A percentile compares a stretch with the other conserved stretches of the same genome.
Conservation (phyloP, 768 basidiomycete genomes). For the Rubroboletus satanas region DNA sequence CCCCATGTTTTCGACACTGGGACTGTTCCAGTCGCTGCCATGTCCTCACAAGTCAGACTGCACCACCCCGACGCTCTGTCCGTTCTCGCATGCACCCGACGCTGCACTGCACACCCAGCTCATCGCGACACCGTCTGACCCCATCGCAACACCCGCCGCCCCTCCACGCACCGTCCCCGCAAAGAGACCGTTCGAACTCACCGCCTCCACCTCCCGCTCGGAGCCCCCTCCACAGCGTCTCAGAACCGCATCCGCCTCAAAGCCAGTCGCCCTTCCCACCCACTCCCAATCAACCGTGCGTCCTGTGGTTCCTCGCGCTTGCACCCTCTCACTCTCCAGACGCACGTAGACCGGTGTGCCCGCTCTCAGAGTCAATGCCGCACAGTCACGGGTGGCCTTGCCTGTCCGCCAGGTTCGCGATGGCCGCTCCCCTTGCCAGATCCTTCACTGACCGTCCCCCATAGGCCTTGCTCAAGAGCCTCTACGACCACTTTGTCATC, state of each 20-base stretch:
- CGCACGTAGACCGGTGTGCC: constrained; percentile 54
- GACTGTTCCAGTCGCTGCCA: constrained; percentile 52
- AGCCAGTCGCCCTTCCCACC: constrained; percentile 42
- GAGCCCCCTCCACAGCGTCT: constrained; percentile 68
- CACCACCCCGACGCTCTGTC: constrained; percentile 45
- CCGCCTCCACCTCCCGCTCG: constrained; percentile 15
- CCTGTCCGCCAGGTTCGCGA: constrained; percentile 66
- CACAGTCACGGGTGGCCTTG: constrained; percentile 66
- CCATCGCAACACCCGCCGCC: neutral
- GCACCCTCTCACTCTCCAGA: neutral
- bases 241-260: constrained; percentile 44
- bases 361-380: constrained; percentile 60
- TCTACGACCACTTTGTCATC: constrained; percentile 69
- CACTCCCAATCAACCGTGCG: constrained; percentile 34
- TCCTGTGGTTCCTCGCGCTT: neutral
- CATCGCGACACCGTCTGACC: constrained; percentile 12
- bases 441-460: neutral
- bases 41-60: constrained; percentile 59
- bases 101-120: constrained; percentile 29
- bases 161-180: constrained; percentile 37
- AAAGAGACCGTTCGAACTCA: constrained; percentile 44
- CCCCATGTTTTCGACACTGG: constrained; percentile 60
- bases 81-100: constrained; percentile 60
- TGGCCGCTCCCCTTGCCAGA: too few species aligned
- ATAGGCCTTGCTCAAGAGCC: constrained; percentile 68